Percentiles rank a stretch among this genome's conserved stretches.
Conservation (phyloP, 129 eudicot genomes). For the Silybum marianum region DNA sequence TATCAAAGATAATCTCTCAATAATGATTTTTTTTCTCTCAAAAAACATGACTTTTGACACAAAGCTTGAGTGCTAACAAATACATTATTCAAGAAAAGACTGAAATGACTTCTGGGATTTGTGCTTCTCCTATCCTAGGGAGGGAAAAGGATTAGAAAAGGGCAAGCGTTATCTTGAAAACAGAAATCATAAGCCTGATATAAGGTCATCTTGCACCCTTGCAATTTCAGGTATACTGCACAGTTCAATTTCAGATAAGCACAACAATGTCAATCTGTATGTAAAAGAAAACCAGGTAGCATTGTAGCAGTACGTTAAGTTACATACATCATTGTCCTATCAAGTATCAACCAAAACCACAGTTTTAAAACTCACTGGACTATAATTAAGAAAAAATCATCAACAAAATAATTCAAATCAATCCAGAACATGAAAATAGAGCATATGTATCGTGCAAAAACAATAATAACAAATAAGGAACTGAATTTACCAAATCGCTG, state of each 20-base stretch:
- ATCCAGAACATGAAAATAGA: background rate
- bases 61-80: background rate
- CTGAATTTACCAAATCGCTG: slow-evolving; percentile 72
- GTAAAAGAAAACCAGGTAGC: slow-evolving; percentile 9
- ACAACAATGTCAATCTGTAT: background rate
- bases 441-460: background rate
- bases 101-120: background rate
- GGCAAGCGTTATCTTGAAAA: background rate
- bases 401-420: background rate
- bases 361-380: background rate
- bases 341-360: slow-evolving; percentile 2
- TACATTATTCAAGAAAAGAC: background rate
- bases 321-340: background rate
- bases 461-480: background rate
- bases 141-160: background rate
- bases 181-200: slow-evolving; percentile 14
- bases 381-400: background rate
- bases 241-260: background rate
- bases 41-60: background rate
- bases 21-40: background rate
- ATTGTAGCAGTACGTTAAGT: background rate
- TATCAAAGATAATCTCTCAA: slow-evolving; percentile 4
- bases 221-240: slow-evolving; percentile 6
- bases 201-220: background rate
- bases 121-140: background rate